Evolutionary conservation across 345 rosid species (phyloP).

Genomic region (Ceriops zippeliana): DNA sequence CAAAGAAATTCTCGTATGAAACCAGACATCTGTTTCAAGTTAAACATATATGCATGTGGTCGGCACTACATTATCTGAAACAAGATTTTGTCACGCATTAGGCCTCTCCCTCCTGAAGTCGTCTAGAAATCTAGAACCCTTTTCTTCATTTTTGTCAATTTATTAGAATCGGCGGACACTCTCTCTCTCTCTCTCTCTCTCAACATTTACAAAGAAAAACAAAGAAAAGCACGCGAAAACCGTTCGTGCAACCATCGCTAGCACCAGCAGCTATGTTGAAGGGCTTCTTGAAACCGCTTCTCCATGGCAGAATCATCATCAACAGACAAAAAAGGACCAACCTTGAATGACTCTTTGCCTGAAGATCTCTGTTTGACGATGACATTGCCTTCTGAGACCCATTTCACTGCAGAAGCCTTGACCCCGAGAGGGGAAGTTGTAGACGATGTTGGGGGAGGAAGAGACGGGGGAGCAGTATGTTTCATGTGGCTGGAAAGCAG

Average conservation of each 20-base stretch:
- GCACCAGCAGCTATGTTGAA: not conserved
- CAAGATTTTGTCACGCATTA: not conserved
- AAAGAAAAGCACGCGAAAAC: not conserved
- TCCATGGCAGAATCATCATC: not conserved
- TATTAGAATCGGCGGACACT: no score
- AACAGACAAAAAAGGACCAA: not conserved
- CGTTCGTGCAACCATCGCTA: not conserved
- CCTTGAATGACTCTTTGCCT: not conserved
- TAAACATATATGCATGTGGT: not conserved
- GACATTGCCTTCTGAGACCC: not conserved
- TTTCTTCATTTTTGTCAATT: no score
- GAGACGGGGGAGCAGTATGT: not conserved
- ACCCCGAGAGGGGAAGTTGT: not conserved
- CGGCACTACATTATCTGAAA: not conserved
- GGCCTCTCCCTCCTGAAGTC: no score
- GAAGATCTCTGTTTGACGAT: not conserved
- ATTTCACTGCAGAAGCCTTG: not conserved
- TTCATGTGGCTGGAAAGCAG: not conserved
- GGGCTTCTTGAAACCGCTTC: not conserved
- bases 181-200: no score
- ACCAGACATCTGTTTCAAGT: not conserved
- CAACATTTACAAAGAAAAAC: not conserved
- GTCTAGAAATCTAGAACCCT: no score
- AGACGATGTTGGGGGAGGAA: not conserved
- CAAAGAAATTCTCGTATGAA: not conserved